Evolutionary conservation across 805 yeast species (phyloP).

Genomic region (Henningerozyma blattae): DNA sequence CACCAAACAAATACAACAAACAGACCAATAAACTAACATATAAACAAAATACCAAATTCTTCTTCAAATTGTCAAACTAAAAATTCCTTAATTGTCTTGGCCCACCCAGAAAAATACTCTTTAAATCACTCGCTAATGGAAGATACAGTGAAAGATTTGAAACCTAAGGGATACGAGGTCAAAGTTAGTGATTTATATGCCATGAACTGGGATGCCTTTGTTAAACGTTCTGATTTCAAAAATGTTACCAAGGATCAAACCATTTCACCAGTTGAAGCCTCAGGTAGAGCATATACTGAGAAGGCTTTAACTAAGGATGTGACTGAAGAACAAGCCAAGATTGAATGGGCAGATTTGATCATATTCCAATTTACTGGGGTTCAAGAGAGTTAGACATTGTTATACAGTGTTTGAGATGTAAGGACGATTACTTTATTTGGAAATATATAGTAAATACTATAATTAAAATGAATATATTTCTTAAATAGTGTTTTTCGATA

Average conservation of each 20-base stretch:
- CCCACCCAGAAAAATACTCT: slow-evolving; percentile 15
- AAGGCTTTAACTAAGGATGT: slow-evolving; percentile 18
- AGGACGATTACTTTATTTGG: too few species aligned
- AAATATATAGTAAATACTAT: too few species aligned
- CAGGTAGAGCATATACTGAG: slow-evolving; percentile 7
- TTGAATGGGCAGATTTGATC: slow-evolving; percentile 19
- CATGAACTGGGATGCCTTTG: slow-evolving; percentile 10
- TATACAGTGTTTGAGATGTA: too few species aligned
- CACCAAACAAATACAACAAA: too few species aligned
- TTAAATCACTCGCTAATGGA: slow-evolving; percentile 7
- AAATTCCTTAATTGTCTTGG: slow-evolving; percentile 13
- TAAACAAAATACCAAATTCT: too few species aligned
- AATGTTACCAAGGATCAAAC: slow-evolving; percentile 5
- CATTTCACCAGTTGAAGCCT: slow-evolving; percentile 9
- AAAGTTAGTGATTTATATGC: slow-evolving; percentile 12
- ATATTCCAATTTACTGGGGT: slow-evolving; percentile 19
- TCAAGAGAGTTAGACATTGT: too few species aligned
- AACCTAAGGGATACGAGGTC: slow-evolving; percentile 12
- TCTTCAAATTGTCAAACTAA: too few species aligned
- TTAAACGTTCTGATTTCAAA: slow-evolving; percentile 9
- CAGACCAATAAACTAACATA: too few species aligned
- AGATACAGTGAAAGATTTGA: slow-evolving; percentile 5
- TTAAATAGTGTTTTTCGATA: too few species aligned
- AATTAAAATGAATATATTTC: too few species aligned
- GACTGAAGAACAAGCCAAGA: slow-evolving; percentile 17